Evolutionary conservation across 1,284 basidiomycete genomes (phyloP).

Genomic region (Sanghuangporus sanghuang): DNA sequence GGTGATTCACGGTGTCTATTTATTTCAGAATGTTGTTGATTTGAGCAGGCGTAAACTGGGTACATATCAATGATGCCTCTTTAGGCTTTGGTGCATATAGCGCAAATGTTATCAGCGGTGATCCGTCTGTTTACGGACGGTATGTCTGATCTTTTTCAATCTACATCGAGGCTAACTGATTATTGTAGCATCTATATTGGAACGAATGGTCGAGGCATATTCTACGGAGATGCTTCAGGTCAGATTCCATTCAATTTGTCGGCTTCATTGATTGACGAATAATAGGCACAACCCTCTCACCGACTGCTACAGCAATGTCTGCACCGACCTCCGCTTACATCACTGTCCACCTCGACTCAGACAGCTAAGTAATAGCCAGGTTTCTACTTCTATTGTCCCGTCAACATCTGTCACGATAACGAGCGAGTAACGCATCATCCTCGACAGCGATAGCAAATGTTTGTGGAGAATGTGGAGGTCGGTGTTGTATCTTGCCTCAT

Average conservation of each 20-base stretch:
- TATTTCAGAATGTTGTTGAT: neutral
- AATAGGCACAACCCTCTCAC: constrained; percentile 35
- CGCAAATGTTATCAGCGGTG: constrained; percentile 46
- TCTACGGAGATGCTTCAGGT: constrained; percentile 42
- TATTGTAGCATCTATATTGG: constrained; percentile 55
- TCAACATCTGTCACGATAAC: constrained; percentile 16
- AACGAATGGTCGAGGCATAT: constrained; percentile 62
- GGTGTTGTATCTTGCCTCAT: neutral
- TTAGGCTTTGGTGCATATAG: constrained; percentile 55
- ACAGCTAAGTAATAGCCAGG: constrained; percentile 2
- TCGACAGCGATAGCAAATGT: constrained; percentile 26
- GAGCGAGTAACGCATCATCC: constrained; percentile 22
- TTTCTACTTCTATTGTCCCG: constrained; percentile 5
- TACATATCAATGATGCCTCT: constrained; percentile 53
- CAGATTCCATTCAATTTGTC: neutral
- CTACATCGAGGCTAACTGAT: neutral
- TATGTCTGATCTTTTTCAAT: constrained; percentile 24
- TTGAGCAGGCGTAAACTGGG: constrained; percentile 46
- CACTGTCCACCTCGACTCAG: neutral
- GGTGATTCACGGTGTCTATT: neutral
- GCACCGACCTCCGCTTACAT: neutral
- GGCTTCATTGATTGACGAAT: neutral
- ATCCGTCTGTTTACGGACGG: constrained; percentile 51
- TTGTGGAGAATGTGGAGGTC: constrained; percentile 46
- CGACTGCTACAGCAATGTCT: constrained; percentile 17